Conservation (phyloP, 2,329 filamentous ascomycete genomes). For the Myriosclerotinia curreyana region DNA sequence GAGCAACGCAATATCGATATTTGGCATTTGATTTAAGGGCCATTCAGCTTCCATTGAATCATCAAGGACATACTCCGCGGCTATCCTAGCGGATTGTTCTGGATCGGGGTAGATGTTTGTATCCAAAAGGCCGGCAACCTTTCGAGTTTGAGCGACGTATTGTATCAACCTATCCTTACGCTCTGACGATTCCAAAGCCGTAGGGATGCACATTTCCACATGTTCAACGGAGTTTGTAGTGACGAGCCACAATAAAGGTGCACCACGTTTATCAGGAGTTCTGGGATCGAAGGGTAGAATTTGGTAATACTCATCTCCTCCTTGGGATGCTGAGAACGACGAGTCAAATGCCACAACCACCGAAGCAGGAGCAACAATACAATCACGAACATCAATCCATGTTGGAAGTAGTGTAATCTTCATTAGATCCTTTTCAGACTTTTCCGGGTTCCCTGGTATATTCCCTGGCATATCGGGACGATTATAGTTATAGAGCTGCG, state of each 20-base stretch:
- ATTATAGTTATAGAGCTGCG: conserved; percentile 41
- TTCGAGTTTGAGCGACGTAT: conserved; percentile 30
- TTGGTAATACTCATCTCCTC: conserved; percentile 22
- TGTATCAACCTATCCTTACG: conserved; percentile 32
- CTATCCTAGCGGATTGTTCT: conserved; percentile 29
- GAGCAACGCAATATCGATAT: conserved; percentile 25
- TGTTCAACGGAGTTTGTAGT: conserved; percentile 37
- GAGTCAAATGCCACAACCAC: conserved; percentile 33
- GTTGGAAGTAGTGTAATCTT: conserved; percentile 34
- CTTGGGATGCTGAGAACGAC: conserved; percentile 21
- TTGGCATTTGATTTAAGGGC: conserved; percentile 32
- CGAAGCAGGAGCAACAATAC: conserved; percentile 26
- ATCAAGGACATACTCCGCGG: conserved; percentile 31
- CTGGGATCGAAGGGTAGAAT: conserved; percentile 24
- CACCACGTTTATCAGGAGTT: conserved; percentile 24
- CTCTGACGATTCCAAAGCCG: conserved; percentile 25
- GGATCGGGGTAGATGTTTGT: conserved; percentile 26
- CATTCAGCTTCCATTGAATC: conserved; percentile 24
- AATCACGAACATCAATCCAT: conserved; percentile 23
- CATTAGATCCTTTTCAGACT: conserved; percentile 27
- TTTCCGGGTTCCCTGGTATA: conserved; percentile 33
- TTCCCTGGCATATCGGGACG: conserved; percentile 32
- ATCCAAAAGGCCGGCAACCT: conserved; percentile 28
- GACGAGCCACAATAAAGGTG: conserved; percentile 33
- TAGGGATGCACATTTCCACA: conserved; percentile 34